Conservation (phyloP, 257 asterid genomes). For the Anisodus tanguticus region DNA sequence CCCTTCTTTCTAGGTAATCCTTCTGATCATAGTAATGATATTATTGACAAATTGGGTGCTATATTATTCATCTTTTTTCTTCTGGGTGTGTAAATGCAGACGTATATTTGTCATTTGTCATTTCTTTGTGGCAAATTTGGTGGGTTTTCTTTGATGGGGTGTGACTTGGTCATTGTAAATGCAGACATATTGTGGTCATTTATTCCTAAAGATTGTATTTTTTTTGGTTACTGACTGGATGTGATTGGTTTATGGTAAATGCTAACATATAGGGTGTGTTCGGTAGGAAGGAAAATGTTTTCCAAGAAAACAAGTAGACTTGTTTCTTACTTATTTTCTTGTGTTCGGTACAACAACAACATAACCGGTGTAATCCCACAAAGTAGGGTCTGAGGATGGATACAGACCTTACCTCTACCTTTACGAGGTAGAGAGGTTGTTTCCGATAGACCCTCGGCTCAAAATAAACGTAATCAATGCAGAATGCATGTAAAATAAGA, state of each 20-base stretch:
- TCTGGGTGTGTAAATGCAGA: too few species aligned
- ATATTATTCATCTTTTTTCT: not conserved
- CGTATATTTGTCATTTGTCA: not conserved
- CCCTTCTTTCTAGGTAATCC: constrained; percentile 75
- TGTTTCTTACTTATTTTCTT: too few species aligned
- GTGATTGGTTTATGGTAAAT: not conserved
- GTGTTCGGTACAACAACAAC: too few species aligned
- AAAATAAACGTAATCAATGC: too few species aligned
- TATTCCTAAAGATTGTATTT: not conserved
- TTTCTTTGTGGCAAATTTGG: not conserved
- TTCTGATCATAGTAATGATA: not conserved
- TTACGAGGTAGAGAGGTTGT: too few species aligned
- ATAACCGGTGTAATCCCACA: too few species aligned
- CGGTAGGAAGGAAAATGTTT: too few species aligned
- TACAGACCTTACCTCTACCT: too few species aligned
- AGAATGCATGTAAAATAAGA: too few species aligned
- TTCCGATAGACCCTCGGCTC: too few species aligned
- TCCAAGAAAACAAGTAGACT: too few species aligned
- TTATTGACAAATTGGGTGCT: not conserved
- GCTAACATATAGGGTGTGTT: not conserved
- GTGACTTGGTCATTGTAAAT: not conserved
- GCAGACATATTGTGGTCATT: not conserved
- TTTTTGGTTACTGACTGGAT: not conserved
- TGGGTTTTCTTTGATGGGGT: not conserved
- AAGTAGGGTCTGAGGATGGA: too few species aligned